Base-by-base conservation (phyloP, 2,329 filamentous ascomycete genomes). In the Colletotrichum cereale region DNA sequence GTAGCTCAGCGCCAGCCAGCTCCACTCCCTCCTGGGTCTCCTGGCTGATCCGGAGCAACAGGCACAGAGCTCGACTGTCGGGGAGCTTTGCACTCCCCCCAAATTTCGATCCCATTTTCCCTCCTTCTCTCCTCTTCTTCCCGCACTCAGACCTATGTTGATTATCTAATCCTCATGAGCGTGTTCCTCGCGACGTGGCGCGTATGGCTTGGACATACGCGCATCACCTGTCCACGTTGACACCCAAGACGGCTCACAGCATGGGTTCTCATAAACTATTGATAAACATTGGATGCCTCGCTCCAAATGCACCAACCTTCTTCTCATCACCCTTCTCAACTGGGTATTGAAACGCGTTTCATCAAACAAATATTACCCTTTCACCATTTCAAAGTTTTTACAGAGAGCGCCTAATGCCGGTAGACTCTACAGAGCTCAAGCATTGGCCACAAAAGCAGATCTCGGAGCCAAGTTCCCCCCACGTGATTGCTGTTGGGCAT, bases 21-120 rank as follows among this genome's bases (percentile, higher is more conserved):
- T 69, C 69, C 69, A 72, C 69, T 69, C 66, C 66, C 29, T 70
- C 62, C 61, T 63, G 66, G 66, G 42, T 44, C 42, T 67, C 57
- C 69, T 68, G 66, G 69, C 69, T 72, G 69, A 72, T 72, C 69
- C 58, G 47, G 66, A 36, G 58, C 65, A 50, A 31, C 52, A 71
- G 47, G 48, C 57, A 53, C 58, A 60, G 69, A 64, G 58, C 69
- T 64, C 34, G 60, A 72, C 65, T 69, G 69, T 76, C 75, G 75
- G 76, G 77, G 79, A 80, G 79, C 79, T 73, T 57, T 66, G 67
- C 75, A 73, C 78, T 76, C 79, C 78, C 78, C 74, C 71, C 71
- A 74, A 67, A 71, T 75, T 75, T 57, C 42, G 70, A 57, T 70
- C 75, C 77, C 74, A 67, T 73, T 74, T 78, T 38, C 69, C 76